phyloP scores from a whole-genome alignment of 192 early-diverging fungal species.

The Podila horticola region DNA sequence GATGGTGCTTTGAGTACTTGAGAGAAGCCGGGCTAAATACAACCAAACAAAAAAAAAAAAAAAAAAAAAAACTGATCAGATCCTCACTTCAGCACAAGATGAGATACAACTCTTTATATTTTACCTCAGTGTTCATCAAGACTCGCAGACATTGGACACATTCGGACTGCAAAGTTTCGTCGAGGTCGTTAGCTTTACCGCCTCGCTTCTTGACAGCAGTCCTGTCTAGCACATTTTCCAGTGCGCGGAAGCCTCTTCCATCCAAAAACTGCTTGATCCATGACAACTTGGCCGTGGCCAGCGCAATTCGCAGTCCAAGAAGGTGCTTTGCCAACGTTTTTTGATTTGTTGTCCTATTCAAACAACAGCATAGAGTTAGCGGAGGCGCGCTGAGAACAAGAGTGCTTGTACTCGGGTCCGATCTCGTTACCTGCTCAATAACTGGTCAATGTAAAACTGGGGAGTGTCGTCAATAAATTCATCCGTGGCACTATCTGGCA shows the following conservation, averaged over 20 bases:
- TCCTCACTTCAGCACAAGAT: no score
- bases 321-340: constrained; percentile 57
- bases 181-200: constrained; percentile 47
- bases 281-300: constrained; percentile 55
- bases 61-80: not conserved
- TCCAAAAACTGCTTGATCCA: constrained; percentile 65
- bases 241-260: constrained; percentile 55
- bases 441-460: constrained; percentile 54
- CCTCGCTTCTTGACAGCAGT: constrained; percentile 51
- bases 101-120: not conserved
- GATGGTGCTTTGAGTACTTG: constrained; percentile 52
- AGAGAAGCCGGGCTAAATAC: constrained; percentile 53
- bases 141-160: constrained; percentile 63
- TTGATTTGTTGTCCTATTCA: constrained; percentile 42
- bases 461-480: constrained; percentile 40
- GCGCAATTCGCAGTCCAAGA: constrained; percentile 47
- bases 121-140: constrained; percentile 63
- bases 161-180: constrained; percentile 57
- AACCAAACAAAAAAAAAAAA: not conserved
- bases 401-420: not conserved
- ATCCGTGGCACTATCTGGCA: constrained; percentile 17
- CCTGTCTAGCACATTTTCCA: constrained; percentile 61
- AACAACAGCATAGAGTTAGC: not conserved
- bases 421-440: constrained; percentile 37
- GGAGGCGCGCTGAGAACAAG: not conserved